Evolutionary conservation across 2,329 filamentous ascomycete genomes (phyloP).

Genomic region (Tolypocladium ovalisporum): DNA sequence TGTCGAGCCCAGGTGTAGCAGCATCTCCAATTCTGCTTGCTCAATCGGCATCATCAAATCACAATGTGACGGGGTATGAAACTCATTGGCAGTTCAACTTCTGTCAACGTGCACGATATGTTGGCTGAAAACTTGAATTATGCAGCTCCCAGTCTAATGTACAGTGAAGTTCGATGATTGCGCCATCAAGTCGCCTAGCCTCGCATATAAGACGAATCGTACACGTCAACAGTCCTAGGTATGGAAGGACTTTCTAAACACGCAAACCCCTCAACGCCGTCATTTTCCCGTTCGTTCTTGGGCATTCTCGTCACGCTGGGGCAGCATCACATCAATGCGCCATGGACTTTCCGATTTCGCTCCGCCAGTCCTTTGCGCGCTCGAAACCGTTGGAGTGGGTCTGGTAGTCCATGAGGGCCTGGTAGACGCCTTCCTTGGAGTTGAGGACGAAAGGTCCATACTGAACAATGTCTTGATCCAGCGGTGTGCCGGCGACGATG

Average conservation of each 20-base stretch:
- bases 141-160: background rate
- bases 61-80: background rate
- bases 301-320: background rate
- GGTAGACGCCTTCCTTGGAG: slow-evolving; percentile 59
- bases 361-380: slow-evolving; percentile 66
- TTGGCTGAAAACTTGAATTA: background rate
- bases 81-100: background rate
- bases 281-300: background rate
- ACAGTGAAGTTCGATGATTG: background rate
- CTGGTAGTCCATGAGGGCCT: slow-evolving; percentile 69
- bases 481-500: slow-evolving; percentile 66
- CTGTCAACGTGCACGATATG: background rate
- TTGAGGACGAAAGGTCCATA: slow-evolving; percentile 79
- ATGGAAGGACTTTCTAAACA: background rate
- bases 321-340: slow-evolving; percentile 15
- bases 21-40: background rate
- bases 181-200: background rate
- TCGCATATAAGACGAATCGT: background rate
- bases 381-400: slow-evolving; percentile 68
- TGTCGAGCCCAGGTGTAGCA: background rate
- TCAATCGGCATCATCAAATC: background rate
- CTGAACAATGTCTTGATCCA: slow-evolving; percentile 72
- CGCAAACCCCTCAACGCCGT: background rate
- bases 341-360: slow-evolving; percentile 79
- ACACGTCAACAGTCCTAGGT: background rate